Conservation (phyloP, 768 basidiomycete genomes). For the Auriscalpium orientale region DNA sequence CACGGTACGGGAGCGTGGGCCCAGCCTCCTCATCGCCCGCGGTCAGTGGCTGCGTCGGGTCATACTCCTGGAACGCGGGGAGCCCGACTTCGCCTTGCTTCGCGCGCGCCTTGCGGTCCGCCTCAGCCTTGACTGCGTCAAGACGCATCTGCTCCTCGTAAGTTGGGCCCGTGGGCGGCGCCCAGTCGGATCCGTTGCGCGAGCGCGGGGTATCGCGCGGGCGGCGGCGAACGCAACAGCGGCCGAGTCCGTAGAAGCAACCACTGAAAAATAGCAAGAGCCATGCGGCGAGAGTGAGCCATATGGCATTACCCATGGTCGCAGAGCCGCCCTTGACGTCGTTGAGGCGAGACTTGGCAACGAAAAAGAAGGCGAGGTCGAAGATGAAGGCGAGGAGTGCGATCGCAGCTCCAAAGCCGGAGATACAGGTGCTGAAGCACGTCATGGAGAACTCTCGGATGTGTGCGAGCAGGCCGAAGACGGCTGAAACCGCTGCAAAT, state of each 20-base stretch:
- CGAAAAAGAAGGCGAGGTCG: conserved; percentile 85
- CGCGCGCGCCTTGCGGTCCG: conserved; percentile 70
- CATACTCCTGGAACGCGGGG: conserved; percentile 67
- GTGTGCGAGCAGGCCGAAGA: conserved; percentile 86
- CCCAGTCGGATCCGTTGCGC: conserved; percentile 20
- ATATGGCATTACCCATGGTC: conserved; percentile 79
- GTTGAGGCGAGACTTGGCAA: conserved; percentile 82
- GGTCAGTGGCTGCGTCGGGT: conserved; percentile 55
- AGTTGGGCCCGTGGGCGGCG: conserved; percentile 18
- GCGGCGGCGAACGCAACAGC: conserved; percentile 72
- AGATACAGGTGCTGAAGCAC: conserved; percentile 74
- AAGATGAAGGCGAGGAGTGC: conserved; percentile 87
- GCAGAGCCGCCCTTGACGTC: conserved; percentile 64
- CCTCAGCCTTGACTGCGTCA: conserved; percentile 82
- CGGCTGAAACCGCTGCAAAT: conserved; percentile 58
- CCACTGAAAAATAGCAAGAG: conserved; percentile 84
- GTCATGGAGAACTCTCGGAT: conserved; percentile 81
- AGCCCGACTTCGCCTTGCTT: conserved; percentile 55
- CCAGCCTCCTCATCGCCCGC: conserved; percentile 40
- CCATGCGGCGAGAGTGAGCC: conserved; percentile 87
- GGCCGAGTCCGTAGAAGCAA: conserved; percentile 78
- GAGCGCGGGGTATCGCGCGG: conserved; percentile 32
- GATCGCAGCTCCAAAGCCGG: conserved; percentile 72
- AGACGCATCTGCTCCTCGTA: conserved; percentile 66
- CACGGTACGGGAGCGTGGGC: conserved; percentile 14